A percentile compares a stretch with the other conserved stretches of the same genome.
These are phyloP conservation scores for Lasiodiplodia theobromae DNA, from an alignment of 2,329 filamentous ascomycete species.

Conservation along the genomic window DNA sequence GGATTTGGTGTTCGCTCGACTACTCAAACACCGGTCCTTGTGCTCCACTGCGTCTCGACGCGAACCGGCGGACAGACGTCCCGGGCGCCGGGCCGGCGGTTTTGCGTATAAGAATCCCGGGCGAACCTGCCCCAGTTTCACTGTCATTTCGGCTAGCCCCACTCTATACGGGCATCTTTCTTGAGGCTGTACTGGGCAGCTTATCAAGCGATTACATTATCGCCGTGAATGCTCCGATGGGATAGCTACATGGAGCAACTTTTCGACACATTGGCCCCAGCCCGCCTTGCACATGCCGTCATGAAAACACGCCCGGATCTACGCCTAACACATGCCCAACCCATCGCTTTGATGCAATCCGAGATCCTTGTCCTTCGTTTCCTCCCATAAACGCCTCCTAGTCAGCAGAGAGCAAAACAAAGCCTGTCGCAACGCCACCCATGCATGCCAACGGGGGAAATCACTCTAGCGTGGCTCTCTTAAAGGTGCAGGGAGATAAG, in stretches of 20 bases:
- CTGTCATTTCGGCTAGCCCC: constrained; percentile 3
- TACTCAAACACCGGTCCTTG: not conserved
- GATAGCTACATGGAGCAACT: not conserved
- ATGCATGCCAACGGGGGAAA: constrained; percentile 5
- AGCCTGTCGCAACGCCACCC: constrained; percentile 5
- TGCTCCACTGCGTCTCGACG: not conserved
- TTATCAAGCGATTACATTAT: not conserved
- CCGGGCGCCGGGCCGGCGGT: not conserved
- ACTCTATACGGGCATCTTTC: not conserved
- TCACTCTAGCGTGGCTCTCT: constrained; percentile 17
- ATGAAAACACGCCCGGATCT: not conserved
- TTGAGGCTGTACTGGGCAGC: not conserved
- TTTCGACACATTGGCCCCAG: not conserved
- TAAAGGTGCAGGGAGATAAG: constrained; percentile 38
- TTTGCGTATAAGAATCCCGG: not conserved
- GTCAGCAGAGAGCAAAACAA: constrained; percentile 10
- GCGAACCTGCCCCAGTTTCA: not conserved
- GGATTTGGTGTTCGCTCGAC: not conserved
- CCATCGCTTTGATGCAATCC: constrained; percentile 9
- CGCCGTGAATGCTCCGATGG: not conserved
- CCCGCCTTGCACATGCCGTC: not conserved
- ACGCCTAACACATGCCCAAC: constrained; percentile 12
- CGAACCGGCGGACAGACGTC: constrained; percentile 8
- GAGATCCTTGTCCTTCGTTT: not conserved
- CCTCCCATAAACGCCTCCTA: constrained; percentile 3